These are phyloP conservation scores for Mantamonas sphyraenae DNA, from an alignment of 78 protist genomes.

Conservation along the genomic window DNA sequence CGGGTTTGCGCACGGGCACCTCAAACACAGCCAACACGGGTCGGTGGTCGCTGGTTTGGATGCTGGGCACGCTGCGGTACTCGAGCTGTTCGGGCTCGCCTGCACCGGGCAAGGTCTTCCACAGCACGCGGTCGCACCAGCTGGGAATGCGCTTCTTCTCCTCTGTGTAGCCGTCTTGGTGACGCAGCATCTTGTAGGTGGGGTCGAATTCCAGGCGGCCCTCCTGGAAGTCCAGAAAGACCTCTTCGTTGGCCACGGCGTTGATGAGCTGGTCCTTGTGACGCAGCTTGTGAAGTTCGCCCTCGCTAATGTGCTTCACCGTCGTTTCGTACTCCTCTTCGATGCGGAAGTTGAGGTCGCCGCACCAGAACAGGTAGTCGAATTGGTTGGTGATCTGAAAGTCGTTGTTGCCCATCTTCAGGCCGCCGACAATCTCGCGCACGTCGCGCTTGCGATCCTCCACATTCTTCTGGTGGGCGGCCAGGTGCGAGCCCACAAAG, in stretches of 20 bases:
- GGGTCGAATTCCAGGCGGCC: slow-evolving; percentile 60
- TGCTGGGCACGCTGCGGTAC: neutral
- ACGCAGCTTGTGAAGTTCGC: slow-evolving; percentile 7
- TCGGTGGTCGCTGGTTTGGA: slow-evolving; percentile 9
- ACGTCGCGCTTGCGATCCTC: slow-evolving; percentile 47
- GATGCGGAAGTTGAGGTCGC: slow-evolving; percentile 81
- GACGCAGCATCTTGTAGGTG: slow-evolving; percentile 45
- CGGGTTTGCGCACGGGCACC: no score
- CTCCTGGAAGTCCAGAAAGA: no score
- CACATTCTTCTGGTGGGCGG: slow-evolving; percentile 59
- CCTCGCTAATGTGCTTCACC: neutral
- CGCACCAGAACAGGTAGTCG: slow-evolving; percentile 74
- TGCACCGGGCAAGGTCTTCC: neutral
- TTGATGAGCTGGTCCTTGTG: no score
- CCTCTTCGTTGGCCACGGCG: no score
- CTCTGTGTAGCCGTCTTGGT: no score
- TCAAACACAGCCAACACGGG: slow-evolving; percentile 11
- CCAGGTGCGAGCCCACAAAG: slow-evolving; percentile 71
- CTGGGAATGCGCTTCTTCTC: slow-evolving; percentile 44
- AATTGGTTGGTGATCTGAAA: slow-evolving; percentile 42
- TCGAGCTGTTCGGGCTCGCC: neutral
- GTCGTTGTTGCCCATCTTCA: slow-evolving; percentile 17
- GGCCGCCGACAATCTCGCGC: slow-evolving; percentile 37
- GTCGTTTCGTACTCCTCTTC: slow-evolving; percentile 44
- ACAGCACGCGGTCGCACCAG: slow-evolving; percentile 55